Evolutionary conservation across 257 asterid species (phyloP), one percentile per base, ranked within the genome.

Genomic region (Perilla frutescens): DNA sequence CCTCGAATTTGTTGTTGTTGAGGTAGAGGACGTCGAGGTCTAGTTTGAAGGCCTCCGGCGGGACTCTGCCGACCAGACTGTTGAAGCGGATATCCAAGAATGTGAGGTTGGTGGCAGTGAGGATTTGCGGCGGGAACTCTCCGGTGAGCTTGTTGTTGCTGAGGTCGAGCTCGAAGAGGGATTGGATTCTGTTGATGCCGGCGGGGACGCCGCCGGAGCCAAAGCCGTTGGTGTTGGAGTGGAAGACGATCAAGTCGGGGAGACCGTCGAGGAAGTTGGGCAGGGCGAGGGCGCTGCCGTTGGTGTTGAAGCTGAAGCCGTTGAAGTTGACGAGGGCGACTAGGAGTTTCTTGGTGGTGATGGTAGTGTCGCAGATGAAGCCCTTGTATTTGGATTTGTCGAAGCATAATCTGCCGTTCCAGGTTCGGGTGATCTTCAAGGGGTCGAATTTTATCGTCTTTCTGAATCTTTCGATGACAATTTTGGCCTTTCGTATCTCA

Each of bases 61-160:
- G 87, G 2, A 91, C 44, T 8, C 43, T 32, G 0, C 97, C 97
- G 4, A 72, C 13, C 4, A 88, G 45, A 0, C 6, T 0, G 73
- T 89, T 89, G 88, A 75, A 91, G 62, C 96, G 70, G 36, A 91
- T 81, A 56, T 91, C 93, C 67, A 91, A 51, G 85, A 81, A 89
- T 26, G 93, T 89, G 37, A 89, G 83, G 4, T 82, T 78, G 20
- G 85, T 75, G 7, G 91, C 83, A 3, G 68, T 54, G 4, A 91
- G 84, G 41, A 86, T 80, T 7, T 74, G 13, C 1, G 9, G 7
- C 0, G 97, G 97, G 78, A 91, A 91, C 0, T 31, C 10, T 3
- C 93, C 93, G 6, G 11, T 3, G 59, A 80, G 83, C 13, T 79
- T 57, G 82, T 89, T 91, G 90, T 88, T 88, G 66, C 97, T 91